These are phyloP conservation scores for Leptographium galeiforme DNA, from an alignment of 2,329 filamentous ascomycete genomes.

Conservation along the genomic window DNA sequence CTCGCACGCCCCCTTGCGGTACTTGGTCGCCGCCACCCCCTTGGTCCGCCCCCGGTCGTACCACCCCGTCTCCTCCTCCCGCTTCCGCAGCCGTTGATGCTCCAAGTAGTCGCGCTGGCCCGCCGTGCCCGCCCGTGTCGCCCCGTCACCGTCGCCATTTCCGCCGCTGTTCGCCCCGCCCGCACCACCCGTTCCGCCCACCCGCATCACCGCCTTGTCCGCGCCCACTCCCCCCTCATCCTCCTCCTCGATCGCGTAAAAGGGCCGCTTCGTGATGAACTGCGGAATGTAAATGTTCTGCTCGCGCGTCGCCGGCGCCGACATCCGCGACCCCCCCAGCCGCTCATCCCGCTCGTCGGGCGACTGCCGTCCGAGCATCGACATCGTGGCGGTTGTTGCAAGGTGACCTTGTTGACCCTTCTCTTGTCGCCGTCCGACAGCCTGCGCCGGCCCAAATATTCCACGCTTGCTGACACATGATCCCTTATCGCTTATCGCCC, in stretches of 20 bases:
- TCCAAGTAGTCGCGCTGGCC: slow-evolving; percentile 62
- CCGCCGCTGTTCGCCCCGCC: neutral
- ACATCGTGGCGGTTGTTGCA: slow-evolving; percentile 4
- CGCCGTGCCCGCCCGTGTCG: neutral
- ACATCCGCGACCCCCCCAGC: slow-evolving; percentile 11
- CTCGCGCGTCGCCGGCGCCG: slow-evolving; percentile 43
- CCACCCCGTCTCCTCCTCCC: slow-evolving; percentile 69
- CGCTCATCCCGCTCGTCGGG: slow-evolving; percentile 12
- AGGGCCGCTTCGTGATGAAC: slow-evolving; percentile 96
- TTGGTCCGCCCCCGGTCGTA: slow-evolving; percentile 79
- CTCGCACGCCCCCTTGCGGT: slow-evolving; percentile 93
- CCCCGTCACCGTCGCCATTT: neutral
- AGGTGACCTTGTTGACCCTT: neutral
- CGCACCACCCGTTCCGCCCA: slow-evolving; percentile 11
- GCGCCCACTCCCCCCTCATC: slow-evolving; percentile 16
- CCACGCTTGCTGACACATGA: no score
- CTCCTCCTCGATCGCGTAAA: slow-evolving; percentile 68
- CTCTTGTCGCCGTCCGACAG: neutral
- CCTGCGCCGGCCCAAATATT: no score
- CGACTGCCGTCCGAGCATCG: slow-evolving; percentile 12
- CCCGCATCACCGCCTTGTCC: slow-evolving; percentile 34
- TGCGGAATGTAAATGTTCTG: slow-evolving; percentile 97
- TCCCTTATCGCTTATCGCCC: no score
- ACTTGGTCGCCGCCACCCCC: slow-evolving; percentile 86
- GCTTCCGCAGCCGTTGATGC: slow-evolving; percentile 80